A percentile compares a stretch with the other conserved stretches of the same genome.
Conservation (phyloP, 192 early-diverging fungal genomes). For the Backusella liffmaniae region DNA sequence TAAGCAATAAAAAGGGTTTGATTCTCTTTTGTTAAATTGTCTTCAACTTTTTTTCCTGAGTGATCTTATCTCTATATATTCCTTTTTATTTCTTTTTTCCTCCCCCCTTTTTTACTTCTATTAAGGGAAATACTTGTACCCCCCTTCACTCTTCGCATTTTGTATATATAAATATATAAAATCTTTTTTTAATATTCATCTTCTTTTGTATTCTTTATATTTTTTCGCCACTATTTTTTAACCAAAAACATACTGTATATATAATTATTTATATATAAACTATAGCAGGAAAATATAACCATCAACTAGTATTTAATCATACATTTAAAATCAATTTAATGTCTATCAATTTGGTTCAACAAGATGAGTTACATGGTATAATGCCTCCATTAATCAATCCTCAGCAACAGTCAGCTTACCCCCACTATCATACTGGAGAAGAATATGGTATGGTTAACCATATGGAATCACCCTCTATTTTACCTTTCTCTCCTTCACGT, state of each 20-base stretch:
- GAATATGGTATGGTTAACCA: constrained; percentile 8
- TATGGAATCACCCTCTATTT: not conserved
- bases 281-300: not conserved
- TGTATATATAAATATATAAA: constrained; percentile 2
- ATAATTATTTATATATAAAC: constrained; percentile 5
- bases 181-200: not conserved
- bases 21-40: constrained; percentile 11
- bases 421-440: constrained; percentile 1
- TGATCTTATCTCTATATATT: constrained; percentile 7
- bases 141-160: constrained; percentile 4
- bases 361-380: constrained; percentile 15
- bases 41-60: not conserved
- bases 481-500: constrained; percentile 3
- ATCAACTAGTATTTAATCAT: not conserved
- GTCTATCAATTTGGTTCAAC: constrained; percentile 16
- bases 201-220: constrained; percentile 12
- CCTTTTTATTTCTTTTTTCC: not conserved
- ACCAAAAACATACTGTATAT: not conserved
- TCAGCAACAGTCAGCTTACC: not conserved
- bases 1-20: constrained; percentile 10
- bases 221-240: not conserved
- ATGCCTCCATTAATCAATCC: constrained; percentile 9
- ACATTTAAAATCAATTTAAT: not conserved
- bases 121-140: not conserved
- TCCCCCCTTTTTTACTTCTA: constrained; percentile 8